Evolutionary conservation across 2,329 filamentous ascomycete species (phyloP).

Genomic region (Fusarium sulawesiense): DNA sequence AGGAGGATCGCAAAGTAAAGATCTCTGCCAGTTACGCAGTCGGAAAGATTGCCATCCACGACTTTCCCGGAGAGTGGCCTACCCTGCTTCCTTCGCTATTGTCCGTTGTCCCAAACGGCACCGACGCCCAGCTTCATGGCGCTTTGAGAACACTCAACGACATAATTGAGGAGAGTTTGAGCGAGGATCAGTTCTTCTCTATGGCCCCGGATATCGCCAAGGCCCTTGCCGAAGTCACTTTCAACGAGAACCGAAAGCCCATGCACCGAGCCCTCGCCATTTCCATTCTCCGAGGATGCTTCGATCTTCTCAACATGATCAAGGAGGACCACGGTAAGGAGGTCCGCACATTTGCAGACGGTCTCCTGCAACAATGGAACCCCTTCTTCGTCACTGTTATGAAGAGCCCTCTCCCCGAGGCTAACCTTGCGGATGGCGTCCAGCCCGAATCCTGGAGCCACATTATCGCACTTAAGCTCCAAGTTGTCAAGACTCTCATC

Average conservation of each 20-base stretch:
- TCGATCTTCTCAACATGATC: conserved; percentile 96
- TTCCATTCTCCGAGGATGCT: conserved; percentile 89
- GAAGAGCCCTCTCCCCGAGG: conserved; percentile 78
- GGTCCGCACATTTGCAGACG: conserved; percentile 89
- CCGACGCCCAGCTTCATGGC: conserved; percentile 85
- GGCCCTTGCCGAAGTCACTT: conserved; percentile 83
- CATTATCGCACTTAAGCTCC: conserved; percentile 86
- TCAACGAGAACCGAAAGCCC: conserved; percentile 78
- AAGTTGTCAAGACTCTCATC: conserved; percentile 93
- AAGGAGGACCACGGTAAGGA: conserved; percentile 90
- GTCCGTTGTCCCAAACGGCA: conserved; percentile 78
- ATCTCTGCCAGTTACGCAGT: conserved; percentile 82
- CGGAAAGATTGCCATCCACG: conserved; percentile 91
- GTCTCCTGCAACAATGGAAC: conserved; percentile 84
- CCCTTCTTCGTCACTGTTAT: conserved; percentile 87
- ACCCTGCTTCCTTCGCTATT: conserved; percentile 84
- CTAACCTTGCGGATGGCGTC: conserved; percentile 56
- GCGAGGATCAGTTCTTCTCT: conserved; percentile 93
- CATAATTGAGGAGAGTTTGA: conserved; percentile 92
- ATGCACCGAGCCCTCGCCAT: conserved; percentile 86
- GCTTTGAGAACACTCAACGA: conserved; percentile 89
- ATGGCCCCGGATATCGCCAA: conserved; percentile 88
- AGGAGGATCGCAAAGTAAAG: conserved; percentile 87
- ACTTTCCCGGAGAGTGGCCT: conserved; percentile 98
- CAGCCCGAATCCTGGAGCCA: conserved; percentile 81